Conservation (phyloP, 441 rosid genomes). For the Bruguiera hainesii region DNA sequence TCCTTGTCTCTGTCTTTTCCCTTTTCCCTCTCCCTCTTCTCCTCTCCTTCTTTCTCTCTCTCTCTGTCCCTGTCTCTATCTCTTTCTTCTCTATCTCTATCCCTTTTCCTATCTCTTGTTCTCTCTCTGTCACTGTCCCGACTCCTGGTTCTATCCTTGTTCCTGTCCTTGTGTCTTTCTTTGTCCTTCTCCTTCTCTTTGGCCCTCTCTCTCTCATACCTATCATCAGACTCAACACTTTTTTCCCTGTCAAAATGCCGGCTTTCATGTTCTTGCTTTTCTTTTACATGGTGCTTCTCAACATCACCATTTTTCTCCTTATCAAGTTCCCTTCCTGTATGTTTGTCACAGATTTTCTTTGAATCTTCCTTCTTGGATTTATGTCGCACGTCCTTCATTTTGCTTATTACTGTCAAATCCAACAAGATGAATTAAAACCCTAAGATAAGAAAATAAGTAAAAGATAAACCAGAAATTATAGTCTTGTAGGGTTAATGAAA, state of each 20-base stretch:
- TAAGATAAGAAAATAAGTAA: background rate
- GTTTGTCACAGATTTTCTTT: conserved; percentile 37
- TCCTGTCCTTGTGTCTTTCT: conserved; percentile 15
- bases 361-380: conserved; percentile 36
- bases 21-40: conserved; percentile 26
- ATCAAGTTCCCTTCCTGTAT: conserved; percentile 37
- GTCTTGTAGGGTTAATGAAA: background rate
- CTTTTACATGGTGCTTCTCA: conserved; percentile 32
- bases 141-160: conserved; percentile 20
- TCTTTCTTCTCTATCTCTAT: background rate
- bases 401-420: background rate
- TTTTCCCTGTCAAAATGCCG: conserved; percentile 34
- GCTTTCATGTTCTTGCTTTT: conserved; percentile 40
- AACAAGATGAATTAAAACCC: background rate
- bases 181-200: conserved; percentile 15
- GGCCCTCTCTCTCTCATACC: conserved; percentile 39
- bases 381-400: conserved; percentile 39
- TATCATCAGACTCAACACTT: conserved; percentile 44
- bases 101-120: conserved; percentile 36
- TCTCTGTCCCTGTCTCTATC: conserved; percentile 26
- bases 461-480: background rate
- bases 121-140: conserved; percentile 13
- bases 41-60: conserved; percentile 27
- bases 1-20: conserved; percentile 25
- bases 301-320: conserved; percentile 22